Evolutionary conservation across 306 rosid species (phyloP), one percentile per base, ranked within the genome.

Genomic region (Coriaria nepalensis): DNA sequence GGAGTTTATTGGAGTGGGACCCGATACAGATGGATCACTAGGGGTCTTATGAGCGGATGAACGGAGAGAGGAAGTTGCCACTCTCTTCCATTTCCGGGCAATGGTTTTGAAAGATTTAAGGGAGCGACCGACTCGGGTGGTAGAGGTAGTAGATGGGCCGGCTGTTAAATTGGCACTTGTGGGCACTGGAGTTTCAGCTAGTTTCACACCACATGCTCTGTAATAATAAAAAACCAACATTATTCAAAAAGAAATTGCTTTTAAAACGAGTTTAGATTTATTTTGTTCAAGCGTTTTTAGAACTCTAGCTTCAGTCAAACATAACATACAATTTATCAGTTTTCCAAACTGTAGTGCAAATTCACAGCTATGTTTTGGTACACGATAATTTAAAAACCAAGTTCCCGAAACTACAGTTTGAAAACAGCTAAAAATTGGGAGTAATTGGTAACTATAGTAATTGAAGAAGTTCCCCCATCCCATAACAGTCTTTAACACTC

Each of bases 151-250:
- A 45, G 9, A 11, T 49, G 20, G 50, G 29, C 20, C 47, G 45
- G 5, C 10, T 20, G 68, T 13, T 10, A 29, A 13, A 56, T 55
- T 29, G 45, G 45, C 53, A 56, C 29, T 37, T 33, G 14, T 15
- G 9, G 53, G 10, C 9, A 15, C 65, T 38, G 54, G 34, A n/a
- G 71, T 35, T 65, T 62, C 68, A 36, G 72, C 80, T 11, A 43
- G 9, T 46, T 69, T 77, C 58, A 70, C 38, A 14, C 69, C 77
- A 49, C 50, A 15, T 59, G 38, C 37, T 56, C 77, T 69, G 74
- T 53, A 77, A 69, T 29, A 47, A 47, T 2, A 2, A 0, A 55
- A 35, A 37, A 56, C 6, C 45, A 13, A 29, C 40, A 36, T 55
- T 6, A 57, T 37, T 65, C 51, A 53, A 54, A 37, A 48, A 13